Percentiles rank a stretch among this genome's conserved stretches.
Evolutionary conservation across 2,329 filamentous ascomycete species (phyloP).

Genomic region (Pseudohalonectria lignicola): DNA sequence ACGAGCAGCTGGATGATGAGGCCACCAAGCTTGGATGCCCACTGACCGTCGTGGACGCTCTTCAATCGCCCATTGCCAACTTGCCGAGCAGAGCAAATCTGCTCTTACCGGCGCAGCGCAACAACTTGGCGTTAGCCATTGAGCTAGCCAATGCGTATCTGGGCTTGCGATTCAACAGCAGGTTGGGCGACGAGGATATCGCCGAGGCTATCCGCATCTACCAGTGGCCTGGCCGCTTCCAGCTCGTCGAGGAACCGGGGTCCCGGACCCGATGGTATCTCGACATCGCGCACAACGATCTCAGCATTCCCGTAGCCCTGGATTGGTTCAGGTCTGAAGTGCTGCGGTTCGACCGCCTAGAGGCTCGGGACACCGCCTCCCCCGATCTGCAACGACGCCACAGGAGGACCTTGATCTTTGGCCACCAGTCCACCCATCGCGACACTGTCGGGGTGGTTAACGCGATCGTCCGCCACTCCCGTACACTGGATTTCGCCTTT

Average conservation of each 20-base stretch:
- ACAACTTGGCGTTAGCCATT: constrained; percentile 1
- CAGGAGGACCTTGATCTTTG: neutral
- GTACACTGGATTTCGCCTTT: neutral
- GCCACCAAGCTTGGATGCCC: constrained; percentile 1
- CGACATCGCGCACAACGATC: constrained; percentile 2
- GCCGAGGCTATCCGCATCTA: neutral
- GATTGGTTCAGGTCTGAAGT: constrained; percentile 3
- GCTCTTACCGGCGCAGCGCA: neutral
- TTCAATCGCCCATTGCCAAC: neutral
- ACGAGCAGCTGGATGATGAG: neutral
- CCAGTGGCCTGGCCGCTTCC: constrained; percentile 1
- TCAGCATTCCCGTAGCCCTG: constrained; percentile 1
- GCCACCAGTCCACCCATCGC: constrained; percentile 1
- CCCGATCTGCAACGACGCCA: neutral
- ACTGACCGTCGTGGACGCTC: neutral
- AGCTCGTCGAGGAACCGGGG: neutral
- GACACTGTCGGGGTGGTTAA: neutral
- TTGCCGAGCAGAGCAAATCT: neutral
- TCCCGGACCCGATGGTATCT: constrained; percentile 1
- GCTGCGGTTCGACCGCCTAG: neutral
- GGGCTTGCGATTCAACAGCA: neutral
- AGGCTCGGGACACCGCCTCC: neutral
- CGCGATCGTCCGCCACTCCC: neutral
- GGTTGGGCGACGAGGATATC: neutral
- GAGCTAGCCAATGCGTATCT: constrained; percentile 2